Percentiles rank a stretch among this genome's conserved stretches.
Evolutionary conservation across 1,284 basidiomycete genomes (phyloP).

Genomic region (Austroboletus novae-zelandiae): DNA sequence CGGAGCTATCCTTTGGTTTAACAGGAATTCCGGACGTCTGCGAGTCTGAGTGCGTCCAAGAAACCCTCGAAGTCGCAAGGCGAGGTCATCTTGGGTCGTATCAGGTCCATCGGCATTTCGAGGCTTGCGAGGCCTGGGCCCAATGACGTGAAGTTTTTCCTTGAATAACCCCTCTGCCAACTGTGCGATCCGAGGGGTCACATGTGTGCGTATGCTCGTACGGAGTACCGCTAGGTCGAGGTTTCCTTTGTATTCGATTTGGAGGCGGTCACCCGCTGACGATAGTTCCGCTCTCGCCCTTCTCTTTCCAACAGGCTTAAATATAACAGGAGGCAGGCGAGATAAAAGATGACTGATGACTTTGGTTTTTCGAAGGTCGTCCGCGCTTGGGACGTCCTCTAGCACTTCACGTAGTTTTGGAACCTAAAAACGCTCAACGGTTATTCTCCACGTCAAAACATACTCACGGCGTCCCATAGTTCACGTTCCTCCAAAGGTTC

Average conservation of each 20-base stretch:
- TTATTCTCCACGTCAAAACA: background rate
- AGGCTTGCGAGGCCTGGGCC: conserved; percentile 31
- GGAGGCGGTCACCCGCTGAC: background rate
- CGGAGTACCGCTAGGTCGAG: conserved; percentile 54
- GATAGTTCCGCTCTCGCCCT: background rate
- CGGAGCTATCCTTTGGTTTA: conserved; percentile 26
- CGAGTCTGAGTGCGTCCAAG: conserved; percentile 18
- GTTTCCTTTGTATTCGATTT: conserved; percentile 36
- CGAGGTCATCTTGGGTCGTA: conserved; percentile 9
- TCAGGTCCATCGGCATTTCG: conserved; percentile 12
- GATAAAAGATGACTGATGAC: conserved; percentile 22
- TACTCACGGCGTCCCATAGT: conserved; percentile 42
- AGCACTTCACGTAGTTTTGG: conserved; percentile 23
- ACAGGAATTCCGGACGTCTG: conserved; percentile 17
- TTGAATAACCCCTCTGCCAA: conserved; percentile 50
- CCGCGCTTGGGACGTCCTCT: conserved; percentile 20
- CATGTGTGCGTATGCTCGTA: conserved; percentile 44
- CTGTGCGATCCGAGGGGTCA: conserved; percentile 54
- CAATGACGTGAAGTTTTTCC: conserved; percentile 53
- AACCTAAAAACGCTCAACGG: conserved; percentile 26
- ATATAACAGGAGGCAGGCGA: conserved; percentile 13
- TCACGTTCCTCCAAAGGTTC: conserved; percentile 39
- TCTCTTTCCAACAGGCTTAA: conserved; percentile 8
- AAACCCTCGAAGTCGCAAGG: conserved; percentile 20
- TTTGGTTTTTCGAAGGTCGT: conserved; percentile 20